Evolutionary conservation across 257 asterid genomes (phyloP).

Genomic region (Capsicum baccatum): DNA sequence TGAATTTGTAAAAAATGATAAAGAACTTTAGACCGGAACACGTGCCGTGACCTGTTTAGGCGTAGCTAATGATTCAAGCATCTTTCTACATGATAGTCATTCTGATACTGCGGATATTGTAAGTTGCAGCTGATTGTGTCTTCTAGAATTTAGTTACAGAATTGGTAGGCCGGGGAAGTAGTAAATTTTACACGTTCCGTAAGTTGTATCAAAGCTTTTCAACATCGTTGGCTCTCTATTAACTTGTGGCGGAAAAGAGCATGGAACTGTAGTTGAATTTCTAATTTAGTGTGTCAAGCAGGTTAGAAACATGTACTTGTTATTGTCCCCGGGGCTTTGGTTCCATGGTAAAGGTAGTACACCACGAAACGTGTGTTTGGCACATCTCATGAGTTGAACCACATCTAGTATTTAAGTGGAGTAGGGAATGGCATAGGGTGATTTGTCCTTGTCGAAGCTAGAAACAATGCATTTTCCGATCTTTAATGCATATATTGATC

Average conservation of each 20-base stretch:
- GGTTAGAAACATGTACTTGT: not conserved
- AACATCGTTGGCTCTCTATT: not conserved
- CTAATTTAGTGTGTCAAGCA: not conserved
- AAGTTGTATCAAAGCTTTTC: not conserved
- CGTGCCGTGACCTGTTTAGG: not conserved
- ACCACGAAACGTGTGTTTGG: not conserved
- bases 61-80: not conserved
- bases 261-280: not conserved
- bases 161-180: not conserved
- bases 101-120: not conserved
- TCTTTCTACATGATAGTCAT: not conserved
- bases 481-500: not conserved
- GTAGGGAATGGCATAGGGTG: not conserved
- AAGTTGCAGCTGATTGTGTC: not conserved
- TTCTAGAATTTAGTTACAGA: slow-evolving; percentile 24
- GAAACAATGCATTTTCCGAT: not conserved
- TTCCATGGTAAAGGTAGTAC: slow-evolving; percentile 15
- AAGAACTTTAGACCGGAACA: not conserved
- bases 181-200: not conserved
- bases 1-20: not conserved
- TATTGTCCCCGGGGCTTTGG: not conserved
- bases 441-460: not conserved
- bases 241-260: not conserved
- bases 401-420: not conserved
- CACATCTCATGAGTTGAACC: slow-evolving; percentile 21